A percentile compares a stretch with the other conserved stretches of the same genome.
These are phyloP conservation scores for Brasenia schreberi DNA, from an alignment of 164 flowering plant genomes.

Conservation along the genomic window DNA sequence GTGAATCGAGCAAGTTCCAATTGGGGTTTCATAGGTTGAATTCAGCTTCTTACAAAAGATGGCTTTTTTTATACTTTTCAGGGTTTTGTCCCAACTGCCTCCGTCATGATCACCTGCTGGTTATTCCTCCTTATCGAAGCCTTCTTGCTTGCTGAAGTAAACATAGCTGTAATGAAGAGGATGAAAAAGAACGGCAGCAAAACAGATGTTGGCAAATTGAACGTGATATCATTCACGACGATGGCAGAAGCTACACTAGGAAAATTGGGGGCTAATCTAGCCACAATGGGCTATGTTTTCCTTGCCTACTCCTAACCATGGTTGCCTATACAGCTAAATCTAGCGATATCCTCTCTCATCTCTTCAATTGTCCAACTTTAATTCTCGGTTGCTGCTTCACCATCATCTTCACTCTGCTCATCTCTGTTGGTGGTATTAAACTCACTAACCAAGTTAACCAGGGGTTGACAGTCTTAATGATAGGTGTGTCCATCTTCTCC, in stretches of 20 bases:
- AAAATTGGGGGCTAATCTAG: constrained; percentile 50
- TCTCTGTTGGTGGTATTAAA: constrained; percentile 49
- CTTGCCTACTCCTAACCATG: constrained; percentile 62
- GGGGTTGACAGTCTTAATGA: constrained; percentile 58
- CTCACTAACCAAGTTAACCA: constrained; percentile 59
- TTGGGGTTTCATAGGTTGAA: too few species aligned
- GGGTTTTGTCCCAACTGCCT: constrained; percentile 69
- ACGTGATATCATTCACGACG: constrained; percentile 57
- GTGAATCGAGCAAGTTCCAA: too few species aligned
- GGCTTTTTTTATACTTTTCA: constrained; percentile 13
- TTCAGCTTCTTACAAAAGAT: too few species aligned
- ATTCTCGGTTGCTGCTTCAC: constrained; percentile 47
- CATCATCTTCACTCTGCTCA: constrained; percentile 28
- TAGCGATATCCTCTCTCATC: constrained; percentile 46
- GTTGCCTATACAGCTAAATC: constrained; percentile 56
- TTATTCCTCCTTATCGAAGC: constrained; percentile 72
- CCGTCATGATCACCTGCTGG: constrained; percentile 50
- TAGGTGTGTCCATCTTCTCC: constrained; percentile 19
- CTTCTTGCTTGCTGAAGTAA: constrained; percentile 52
- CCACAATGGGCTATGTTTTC: constrained; percentile 44
- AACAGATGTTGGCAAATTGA: constrained; percentile 22
- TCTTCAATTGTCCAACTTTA: constrained; percentile 36
- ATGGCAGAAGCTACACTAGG: constrained; percentile 82
- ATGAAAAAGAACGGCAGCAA: constrained; percentile 13
- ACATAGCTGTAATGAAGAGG: constrained; percentile 32